A percentile compares a stretch with the other conserved stretches of the same genome.
Conservation (phyloP, 75 land plant genomes). For the Pseudotsuga menziesii region DNA sequence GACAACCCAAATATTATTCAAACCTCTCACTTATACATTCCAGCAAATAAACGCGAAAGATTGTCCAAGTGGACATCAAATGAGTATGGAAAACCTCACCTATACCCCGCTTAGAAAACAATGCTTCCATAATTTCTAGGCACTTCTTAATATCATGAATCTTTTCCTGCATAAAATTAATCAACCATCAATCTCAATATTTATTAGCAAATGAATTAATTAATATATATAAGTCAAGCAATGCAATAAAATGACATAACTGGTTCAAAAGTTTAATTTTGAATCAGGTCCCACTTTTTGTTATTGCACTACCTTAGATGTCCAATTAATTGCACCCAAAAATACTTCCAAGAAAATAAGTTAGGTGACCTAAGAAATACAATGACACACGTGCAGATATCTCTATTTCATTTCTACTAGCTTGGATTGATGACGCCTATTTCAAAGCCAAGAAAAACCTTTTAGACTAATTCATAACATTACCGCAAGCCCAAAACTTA, state of each 20-base stretch:
- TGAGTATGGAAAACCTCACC: conserved; percentile 66
- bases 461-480: neutral
- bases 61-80: neutral
- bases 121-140: conserved; percentile 71
- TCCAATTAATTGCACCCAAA: neutral
- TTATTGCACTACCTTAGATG: neutral
- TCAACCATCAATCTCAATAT: neutral
- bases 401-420: conserved; percentile 97
- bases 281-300: neutral
- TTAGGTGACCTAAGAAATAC: neutral
- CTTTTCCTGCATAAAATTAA: conserved; percentile 53
- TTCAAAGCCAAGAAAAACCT: neutral
- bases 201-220: neutral
- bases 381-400: conserved; percentile 73
- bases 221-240: neutral
- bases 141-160: conserved; percentile 99
- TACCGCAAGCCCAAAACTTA: neutral
- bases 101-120: conserved; percentile 71
- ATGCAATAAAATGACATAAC: neutral
- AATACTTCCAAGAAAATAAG: neutral
- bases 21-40: neutral
- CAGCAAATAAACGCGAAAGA: neutral
- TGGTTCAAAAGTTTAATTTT: neutral
- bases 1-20: too few species aligned
- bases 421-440: conserved; percentile 97